Base-by-base conservation (phyloP, 2,329 filamentous ascomycete genomes). In the Coniochaeta prunicola region DNA sequence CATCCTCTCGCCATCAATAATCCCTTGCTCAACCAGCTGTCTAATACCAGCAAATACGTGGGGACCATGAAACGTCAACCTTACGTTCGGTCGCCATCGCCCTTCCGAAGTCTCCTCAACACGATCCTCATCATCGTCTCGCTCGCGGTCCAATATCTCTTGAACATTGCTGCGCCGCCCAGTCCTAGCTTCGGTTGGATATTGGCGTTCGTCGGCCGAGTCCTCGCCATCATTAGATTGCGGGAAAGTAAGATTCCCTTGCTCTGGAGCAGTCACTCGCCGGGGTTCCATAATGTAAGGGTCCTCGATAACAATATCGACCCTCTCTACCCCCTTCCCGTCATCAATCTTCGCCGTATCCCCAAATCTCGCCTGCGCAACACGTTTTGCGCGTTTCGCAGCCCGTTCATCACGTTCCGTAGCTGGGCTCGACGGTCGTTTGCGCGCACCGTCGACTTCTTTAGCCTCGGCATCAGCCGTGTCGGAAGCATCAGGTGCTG, bases 11-110 rank as follows among this genome's bases (percentile, higher is more conserved):
- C 90, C 88, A 68, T 96, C 85, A 28, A 96, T 77, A 56, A 90
- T 79, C 0, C 90, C 91, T 17, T 83, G 75, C 70, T 96, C 91
- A 0, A 93, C 88, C 33, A 96, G 78, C 67, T 88, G 85, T 54
- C 90, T 81, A 26, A 96, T 79, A 0, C 92, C 92, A 0, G 87
- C 87, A 73, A 96, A 93, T 2, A 96, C 86, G 69, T 96, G 90
- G 0, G 80, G 72, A 0, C 92, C 92, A 40, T 87, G 82, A 62
- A 96, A 89, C 0, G 84, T 86, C 10, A 96, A 72, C 21, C 81
- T 80, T 19, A 90, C 74, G 57, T 79, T 76, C 1, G 86, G 86
- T n/a, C 75, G 74, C 80, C 84, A 88, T 28, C 26, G 15, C 24
- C 26, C 21, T 42, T 61, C 65, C n/a, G 60, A 61, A 1, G 61